A percentile compares a stretch with the other conserved stretches of the same genome.
These are phyloP conservation scores for Oryza glaberrima DNA, from an alignment of 176 grass and related monocot genomes.

Conservation along the genomic window DNA sequence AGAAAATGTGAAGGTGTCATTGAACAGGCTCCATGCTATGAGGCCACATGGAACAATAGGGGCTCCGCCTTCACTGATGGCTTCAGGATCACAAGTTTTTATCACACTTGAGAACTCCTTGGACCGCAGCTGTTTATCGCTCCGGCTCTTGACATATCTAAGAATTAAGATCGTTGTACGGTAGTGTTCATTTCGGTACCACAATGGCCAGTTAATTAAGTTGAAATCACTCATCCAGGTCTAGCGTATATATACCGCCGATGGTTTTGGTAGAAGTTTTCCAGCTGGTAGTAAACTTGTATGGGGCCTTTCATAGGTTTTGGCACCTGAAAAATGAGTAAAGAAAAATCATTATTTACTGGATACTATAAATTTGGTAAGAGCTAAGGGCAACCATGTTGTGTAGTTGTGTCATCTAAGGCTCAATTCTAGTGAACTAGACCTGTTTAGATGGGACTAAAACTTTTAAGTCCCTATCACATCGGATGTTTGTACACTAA, in stretches of 20 bases:
- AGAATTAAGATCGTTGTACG: slow-evolving; percentile 46
- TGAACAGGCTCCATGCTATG: slow-evolving; percentile 94
- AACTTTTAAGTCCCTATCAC: no score
- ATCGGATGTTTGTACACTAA: no score
- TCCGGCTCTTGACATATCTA: slow-evolving; percentile 86
- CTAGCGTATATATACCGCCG: slow-evolving; percentile 59
- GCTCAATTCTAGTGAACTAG: no score
- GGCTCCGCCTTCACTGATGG: slow-evolving; percentile 39
- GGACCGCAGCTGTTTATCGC: slow-evolving; percentile 62
- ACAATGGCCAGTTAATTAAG: neutral
- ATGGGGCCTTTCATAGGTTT: slow-evolving; percentile 77
- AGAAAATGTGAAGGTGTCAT: slow-evolving; percentile 80
- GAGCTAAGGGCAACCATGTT: no score
- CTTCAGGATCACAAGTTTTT: slow-evolving; percentile 75
- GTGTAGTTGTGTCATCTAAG: no score
- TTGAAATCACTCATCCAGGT: neutral
- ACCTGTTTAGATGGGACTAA: no score
- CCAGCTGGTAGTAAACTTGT: slow-evolving; percentile 86
- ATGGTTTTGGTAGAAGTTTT: slow-evolving; percentile 97
- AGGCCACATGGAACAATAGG: slow-evolving; percentile 90
- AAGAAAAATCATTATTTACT: neutral
- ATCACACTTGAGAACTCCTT: neutral
- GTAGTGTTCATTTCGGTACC: neutral
- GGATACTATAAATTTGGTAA: neutral
- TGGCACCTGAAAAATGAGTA: slow-evolving; percentile 65